Evolutionary conservation across 2,329 filamentous ascomycete genomes (phyloP).

Genomic region (Diplodia sapinea): DNA sequence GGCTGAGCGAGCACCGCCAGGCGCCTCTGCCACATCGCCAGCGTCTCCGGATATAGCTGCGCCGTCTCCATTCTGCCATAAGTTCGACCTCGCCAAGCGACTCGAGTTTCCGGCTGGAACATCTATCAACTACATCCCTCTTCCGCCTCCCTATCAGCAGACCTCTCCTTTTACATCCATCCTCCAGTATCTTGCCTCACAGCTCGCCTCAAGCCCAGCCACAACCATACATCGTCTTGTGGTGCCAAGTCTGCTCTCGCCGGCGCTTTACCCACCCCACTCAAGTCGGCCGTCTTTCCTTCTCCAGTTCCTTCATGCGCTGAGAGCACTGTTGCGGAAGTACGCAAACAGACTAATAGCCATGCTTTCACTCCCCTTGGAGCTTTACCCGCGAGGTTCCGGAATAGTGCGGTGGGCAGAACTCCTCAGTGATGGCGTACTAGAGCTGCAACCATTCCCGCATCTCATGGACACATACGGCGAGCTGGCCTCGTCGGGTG

Average conservation of each 20-base stretch:
- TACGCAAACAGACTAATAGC: constrained; percentile 70
- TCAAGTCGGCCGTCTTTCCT: constrained; percentile 73
- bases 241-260: constrained; percentile 84
- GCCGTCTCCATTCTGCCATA: constrained; percentile 54
- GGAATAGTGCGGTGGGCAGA: constrained; percentile 88
- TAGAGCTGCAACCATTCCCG: constrained; percentile 80
- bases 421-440: constrained; percentile 79
- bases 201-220: constrained; percentile 57
- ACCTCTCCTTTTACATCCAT: constrained; percentile 65
- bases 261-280: constrained; percentile 77
- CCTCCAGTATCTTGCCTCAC: constrained; percentile 65
- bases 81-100: constrained; percentile 60
- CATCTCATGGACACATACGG: constrained; percentile 58
- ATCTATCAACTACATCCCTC: constrained; percentile 58
- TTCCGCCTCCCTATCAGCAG: constrained; percentile 66
- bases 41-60: constrained; percentile 34
- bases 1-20: constrained; percentile 18
- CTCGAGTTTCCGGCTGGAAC: constrained; percentile 50
- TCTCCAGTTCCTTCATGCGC: constrained; percentile 78
- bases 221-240: constrained; percentile 77
- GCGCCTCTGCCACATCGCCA: constrained; percentile 4
- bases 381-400: constrained; percentile 75
- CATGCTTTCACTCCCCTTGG: constrained; percentile 77
- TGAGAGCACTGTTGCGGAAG: constrained; percentile 75
- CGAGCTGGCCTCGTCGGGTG: constrained; percentile 49